Evolutionary conservation across 2,329 filamentous ascomycete genomes (phyloP).

Genomic region (Talaromyces sp.): DNA sequence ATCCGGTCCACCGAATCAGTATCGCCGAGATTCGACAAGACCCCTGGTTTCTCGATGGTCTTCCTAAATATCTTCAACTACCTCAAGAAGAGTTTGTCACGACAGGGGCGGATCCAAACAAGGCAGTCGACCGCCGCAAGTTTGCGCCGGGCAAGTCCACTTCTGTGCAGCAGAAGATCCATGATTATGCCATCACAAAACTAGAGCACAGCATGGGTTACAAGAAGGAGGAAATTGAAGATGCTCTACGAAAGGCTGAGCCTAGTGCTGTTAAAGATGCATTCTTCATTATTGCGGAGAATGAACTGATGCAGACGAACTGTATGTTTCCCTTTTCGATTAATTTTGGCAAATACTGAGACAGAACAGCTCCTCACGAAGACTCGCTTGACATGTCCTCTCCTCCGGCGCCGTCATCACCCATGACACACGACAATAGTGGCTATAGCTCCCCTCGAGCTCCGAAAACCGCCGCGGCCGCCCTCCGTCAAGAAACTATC

Average conservation of each 20-base stretch:
- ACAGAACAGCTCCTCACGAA: conserved; percentile 31
- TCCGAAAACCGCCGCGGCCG: conserved; percentile 16
- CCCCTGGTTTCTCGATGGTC: conserved; percentile 84
- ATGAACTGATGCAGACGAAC: conserved; percentile 92
- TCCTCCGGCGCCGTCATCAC: conserved; percentile 18
- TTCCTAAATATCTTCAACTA: conserved; percentile 79
- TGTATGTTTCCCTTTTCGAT: conserved; percentile 56
- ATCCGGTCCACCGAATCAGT: conserved; percentile 88
- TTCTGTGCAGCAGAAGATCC: conserved; percentile 80
- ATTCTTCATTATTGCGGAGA: conserved; percentile 95
- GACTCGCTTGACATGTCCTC: conserved; percentile 24
- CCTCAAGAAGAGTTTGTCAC: conserved; percentile 89
- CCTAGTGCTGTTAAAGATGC: conserved; percentile 98
- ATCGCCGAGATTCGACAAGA: conserved; percentile 91
- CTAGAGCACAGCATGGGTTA: conserved; percentile 98
- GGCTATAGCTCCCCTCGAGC: conserved; percentile 18
- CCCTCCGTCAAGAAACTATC: conserved; percentile 19
- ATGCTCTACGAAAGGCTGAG: conserved; percentile 84
- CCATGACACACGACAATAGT: conserved; percentile 27
- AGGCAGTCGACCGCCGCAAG: conserved; percentile 76
- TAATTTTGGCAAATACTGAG: conserved; percentile 14
- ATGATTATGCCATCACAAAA: conserved; percentile 89
- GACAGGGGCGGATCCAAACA: conserved; percentile 89
- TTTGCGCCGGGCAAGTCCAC: conserved; percentile 73
- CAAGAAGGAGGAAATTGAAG: conserved; percentile 87